Conservation (phyloP, 345 rosid genomes). For the Citropsis articulata region DNA sequence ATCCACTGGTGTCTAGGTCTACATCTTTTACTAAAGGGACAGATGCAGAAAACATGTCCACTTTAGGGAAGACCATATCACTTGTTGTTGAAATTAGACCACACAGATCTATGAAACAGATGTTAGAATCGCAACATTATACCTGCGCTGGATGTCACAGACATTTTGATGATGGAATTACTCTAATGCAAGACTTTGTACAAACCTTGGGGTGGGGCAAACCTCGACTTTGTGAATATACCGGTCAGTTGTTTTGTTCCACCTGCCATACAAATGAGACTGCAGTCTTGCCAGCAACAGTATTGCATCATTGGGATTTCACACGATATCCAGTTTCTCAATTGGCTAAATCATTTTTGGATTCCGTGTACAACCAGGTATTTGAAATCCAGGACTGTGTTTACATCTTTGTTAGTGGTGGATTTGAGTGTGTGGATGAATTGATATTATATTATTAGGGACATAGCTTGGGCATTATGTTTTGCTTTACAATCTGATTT, state of each 20-base stretch:
- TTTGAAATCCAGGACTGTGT: too few relatives aligned
- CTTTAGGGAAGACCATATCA: slow-evolving; percentile 81
- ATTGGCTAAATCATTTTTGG: slow-evolving; percentile 89
- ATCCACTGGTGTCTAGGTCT: slow-evolving; percentile 31
- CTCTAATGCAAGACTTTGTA: slow-evolving; percentile 65
- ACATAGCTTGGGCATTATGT: neutral
- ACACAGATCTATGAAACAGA: slow-evolving; percentile 64
- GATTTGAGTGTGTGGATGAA: neutral
- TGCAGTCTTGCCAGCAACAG: slow-evolving; percentile 89
- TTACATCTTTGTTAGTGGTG: neutral
- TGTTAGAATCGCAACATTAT: slow-evolving; percentile 84
- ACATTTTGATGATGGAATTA: slow-evolving; percentile 76
- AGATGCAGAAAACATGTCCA: slow-evolving; percentile 39
- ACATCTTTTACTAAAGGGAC: slow-evolving; percentile 23
- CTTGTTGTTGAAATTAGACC: slow-evolving; percentile 72
- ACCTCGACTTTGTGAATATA: slow-evolving; percentile 87
- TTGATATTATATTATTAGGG: neutral
- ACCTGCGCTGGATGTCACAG: slow-evolving; percentile 89
- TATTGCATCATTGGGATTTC: slow-evolving; percentile 93
- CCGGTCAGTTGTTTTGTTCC: slow-evolving; percentile 87
- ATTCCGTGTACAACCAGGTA: slow-evolving; percentile 93
- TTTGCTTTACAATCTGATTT: neutral
- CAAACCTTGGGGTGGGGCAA: slow-evolving; percentile 89
- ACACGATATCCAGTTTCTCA: slow-evolving; percentile 74
- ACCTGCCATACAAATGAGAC: slow-evolving; percentile 83